Base-by-base conservation (phyloP, 345 rosid genomes). In the Cardamine resedifolia region DNA sequence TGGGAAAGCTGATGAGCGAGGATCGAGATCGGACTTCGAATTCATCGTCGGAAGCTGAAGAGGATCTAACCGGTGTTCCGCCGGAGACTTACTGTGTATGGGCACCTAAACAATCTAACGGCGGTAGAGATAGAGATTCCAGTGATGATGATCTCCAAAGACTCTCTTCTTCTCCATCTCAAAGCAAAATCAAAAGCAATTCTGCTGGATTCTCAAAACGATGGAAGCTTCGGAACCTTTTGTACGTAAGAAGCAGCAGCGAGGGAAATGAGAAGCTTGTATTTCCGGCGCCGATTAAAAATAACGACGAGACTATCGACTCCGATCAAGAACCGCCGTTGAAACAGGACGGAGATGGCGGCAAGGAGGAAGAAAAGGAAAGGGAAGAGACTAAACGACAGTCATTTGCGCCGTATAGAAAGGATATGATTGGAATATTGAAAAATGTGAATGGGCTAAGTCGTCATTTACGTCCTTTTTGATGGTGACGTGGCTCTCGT, bases 61-160 rank as follows among this genome's bases (percentile, higher is more conserved):
- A 83, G 31, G 97, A 90, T 16, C 70, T 87, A 0, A 82, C 79
- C 18, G 78, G 82, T 4, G 53, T 85, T 23, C 62, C 84, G 6
- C 80, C 87, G 1, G 93, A 80, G 10, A 77, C 64, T 18, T 90
- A 87, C 79, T 92, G 98, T 72, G 87, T 79, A 1, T 92, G 98
- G 98, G 77, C 70, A 20, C 93, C 96, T 0, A 86, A 83, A 36
- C 66, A 59, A 21, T 36, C 60, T 3, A 34, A 2, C 1, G 14
- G 8, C 11, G 34, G 7, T 59, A 38, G 26, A 60, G 52, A 15
- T 30, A 44, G 10, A 44, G 21, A 18, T 57, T 43, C 51, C 0
- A 16, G 36, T 21, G 64, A 56, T 31, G 76, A 64, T 0, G 68
- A 65, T 53, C 72, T 56, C 1, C 23, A 3, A n/a, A 10, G 48